Conservation (phyloP, 179 eudicot genomes). For the Heliamphora pulchella region DNA sequence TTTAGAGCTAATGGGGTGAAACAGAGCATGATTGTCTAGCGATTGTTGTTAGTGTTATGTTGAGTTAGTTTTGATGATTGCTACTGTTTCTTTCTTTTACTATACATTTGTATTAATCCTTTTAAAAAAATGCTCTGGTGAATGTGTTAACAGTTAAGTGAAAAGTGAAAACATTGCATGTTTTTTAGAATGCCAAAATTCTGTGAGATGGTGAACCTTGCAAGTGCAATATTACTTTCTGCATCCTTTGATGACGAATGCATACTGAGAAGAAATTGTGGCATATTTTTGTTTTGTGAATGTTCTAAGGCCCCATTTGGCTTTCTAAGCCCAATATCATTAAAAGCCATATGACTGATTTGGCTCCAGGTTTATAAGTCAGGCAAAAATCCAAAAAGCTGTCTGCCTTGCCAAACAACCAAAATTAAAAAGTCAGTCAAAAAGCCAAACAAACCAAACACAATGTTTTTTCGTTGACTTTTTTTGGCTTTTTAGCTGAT, state of each 20-base stretch:
- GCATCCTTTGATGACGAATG: neutral
- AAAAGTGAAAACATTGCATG: neutral
- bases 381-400: too few relatives aligned
- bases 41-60: neutral
- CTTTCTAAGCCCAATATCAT: neutral
- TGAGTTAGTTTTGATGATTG: neutral
- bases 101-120: neutral
- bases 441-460: too few relatives aligned
- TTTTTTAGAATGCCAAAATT: neutral
- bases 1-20: neutral
- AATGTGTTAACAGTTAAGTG: too few relatives aligned
- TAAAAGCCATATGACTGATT: too few relatives aligned
- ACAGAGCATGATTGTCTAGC: neutral
- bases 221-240: conserved; percentile 10
- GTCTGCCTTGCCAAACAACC: too few relatives aligned
- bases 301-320: neutral
- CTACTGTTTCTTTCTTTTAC: neutral
- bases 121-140: neutral
- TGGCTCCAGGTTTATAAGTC: neutral
- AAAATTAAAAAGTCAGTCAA: too few relatives aligned
- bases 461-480: too few relatives aligned
- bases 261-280: neutral
- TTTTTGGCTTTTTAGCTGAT: too few relatives aligned
- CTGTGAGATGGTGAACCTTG: neutral
- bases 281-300: neutral